Percentiles rank a stretch among this genome's conserved stretches.
Evolutionary conservation across 2,329 filamentous ascomycete species (phyloP).

Genomic region (Penicillium verrucosum): DNA sequence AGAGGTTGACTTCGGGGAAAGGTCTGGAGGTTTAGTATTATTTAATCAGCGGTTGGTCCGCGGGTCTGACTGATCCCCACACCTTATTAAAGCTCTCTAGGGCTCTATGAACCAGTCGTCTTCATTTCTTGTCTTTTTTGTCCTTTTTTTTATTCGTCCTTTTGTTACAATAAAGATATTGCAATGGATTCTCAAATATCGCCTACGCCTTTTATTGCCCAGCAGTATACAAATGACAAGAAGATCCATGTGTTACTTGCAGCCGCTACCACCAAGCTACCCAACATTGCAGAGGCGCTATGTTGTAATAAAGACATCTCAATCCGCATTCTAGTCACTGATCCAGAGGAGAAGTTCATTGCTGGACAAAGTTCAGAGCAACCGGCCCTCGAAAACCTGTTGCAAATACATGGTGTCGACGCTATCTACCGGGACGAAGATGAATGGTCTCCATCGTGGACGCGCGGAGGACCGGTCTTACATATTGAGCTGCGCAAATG

Average conservation of each 20-base stretch:
- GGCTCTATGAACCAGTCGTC: not conserved
- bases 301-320: constrained; percentile 56
- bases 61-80: constrained; percentile 13
- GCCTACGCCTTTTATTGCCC: constrained; percentile 12
- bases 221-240: constrained; percentile 21
- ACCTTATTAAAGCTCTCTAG: not conserved
- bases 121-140: not conserved
- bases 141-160: not conserved
- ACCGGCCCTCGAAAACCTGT: constrained; percentile 61
- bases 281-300: constrained; percentile 56
- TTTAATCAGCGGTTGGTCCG: constrained; percentile 16
- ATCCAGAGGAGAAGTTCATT: constrained; percentile 71
- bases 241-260: constrained; percentile 52
- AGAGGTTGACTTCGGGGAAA: constrained; percentile 4
- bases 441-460: constrained; percentile 80
- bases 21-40: constrained; percentile 11
- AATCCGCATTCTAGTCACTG: constrained; percentile 80
- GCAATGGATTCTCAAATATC: constrained; percentile 4
- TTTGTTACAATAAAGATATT: not conserved
- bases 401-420: constrained; percentile 67
- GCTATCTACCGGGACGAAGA: constrained; percentile 78
- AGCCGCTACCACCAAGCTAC: constrained; percentile 81
- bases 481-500: constrained; percentile 79
- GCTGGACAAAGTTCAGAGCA: constrained; percentile 73
- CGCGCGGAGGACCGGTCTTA: constrained; percentile 71